Base-by-base conservation (phyloP, 1,284 basidiomycete species). In the Mycocalia duriaeana region DNA sequence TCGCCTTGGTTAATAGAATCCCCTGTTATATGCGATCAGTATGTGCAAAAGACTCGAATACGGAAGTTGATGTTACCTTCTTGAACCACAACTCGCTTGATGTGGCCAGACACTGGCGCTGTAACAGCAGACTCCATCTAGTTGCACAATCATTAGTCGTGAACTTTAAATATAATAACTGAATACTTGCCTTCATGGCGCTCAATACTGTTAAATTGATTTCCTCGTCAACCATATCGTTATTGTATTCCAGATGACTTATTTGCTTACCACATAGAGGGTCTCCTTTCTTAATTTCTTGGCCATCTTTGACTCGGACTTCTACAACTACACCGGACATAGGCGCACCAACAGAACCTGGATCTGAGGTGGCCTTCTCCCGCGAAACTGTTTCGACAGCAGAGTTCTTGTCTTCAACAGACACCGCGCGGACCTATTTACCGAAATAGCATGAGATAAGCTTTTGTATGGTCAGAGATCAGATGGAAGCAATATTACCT, bases 301-400 rank as follows among this genome's bases (percentile, higher is more conserved):
- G 89, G 42, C 93, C 94, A 69, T 98, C 94, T 73, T 96, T 93
- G 52, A 96, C 94, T 56, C 95, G 80, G 44, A 99, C 92, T 68
- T 99, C 96, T 22, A 99, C 89, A 44, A 99, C 93, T 44, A 99
- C 95, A 73, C 95, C 95, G 49, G 92, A 91, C 91, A 95, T 94
- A 2, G 92, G 91, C 40, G 93, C 91, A 52, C 94, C 95, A 51
- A 99, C 88, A 31, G 91, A 94, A 54, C 96, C 95, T 50, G 96
- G 94, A 63, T 95, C 94, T 53, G 74, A 75, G 3, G 90, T 85
- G 5, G 96, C 92, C 80, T 89, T 96, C 76, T 97, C 94, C 61
- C 96, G 84, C 52, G 88, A 87, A 50, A 96, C 81, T 35, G 90
- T 91, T 69, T 96, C 94, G 54, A 97, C 91, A 14, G 95, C 94